Base-by-base conservation (phyloP, 2,329 filamentous ascomycete genomes). In the Penicillium italicum region DNA sequence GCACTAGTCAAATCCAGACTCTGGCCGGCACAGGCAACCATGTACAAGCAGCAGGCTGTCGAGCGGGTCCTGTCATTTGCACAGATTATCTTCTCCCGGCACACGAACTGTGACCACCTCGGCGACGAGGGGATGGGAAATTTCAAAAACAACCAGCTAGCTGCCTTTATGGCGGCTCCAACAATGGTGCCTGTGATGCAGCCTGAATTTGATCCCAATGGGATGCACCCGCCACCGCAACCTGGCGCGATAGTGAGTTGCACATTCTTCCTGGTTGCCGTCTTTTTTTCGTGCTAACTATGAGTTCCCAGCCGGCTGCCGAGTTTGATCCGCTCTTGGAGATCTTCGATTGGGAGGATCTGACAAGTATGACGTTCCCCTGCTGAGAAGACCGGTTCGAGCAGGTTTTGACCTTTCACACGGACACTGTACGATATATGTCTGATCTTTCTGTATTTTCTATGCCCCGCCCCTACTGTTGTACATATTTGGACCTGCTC, bases 31-130 rank as follows among this genome's bases (percentile, higher is more conserved):
- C 72, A 74, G 48, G 68, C 67, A 16, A 61, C 60, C 4, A 56
- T 69, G 20, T 70, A 68, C 45, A 74, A 73, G 45, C 69, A 73
- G 46, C 66, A 72, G 31, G 70, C 70, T 0, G 66, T 74, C 11
- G 69, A 75, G 34, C 69, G 71, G 1, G 67, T 76, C 20, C 64
- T 71, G 1, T 61, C 63, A 3, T 70, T 74, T 42, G 68, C 72
- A 3, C 71, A 74, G 45, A 69, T 67, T 16, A 63, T 75, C 3
- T 70, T 75, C 47, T 61, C 65, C 0, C 66, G 68, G 2, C 68
- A 74, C 53, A 64, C 67, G n/a, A 65, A 62, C 20, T 72, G 69
- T 45, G 62, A 67, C 37, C 70, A 72, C 38, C 46, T 72, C 16
- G 70, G 68, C 5, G 55, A 62, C 8, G 56, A 54, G 5, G 70